Evolutionary conservation across 768 basidiomycete species (phyloP), one percentile per base, ranked within the genome.

Genomic region (Cystofilobasidium bisporidii): DNA sequence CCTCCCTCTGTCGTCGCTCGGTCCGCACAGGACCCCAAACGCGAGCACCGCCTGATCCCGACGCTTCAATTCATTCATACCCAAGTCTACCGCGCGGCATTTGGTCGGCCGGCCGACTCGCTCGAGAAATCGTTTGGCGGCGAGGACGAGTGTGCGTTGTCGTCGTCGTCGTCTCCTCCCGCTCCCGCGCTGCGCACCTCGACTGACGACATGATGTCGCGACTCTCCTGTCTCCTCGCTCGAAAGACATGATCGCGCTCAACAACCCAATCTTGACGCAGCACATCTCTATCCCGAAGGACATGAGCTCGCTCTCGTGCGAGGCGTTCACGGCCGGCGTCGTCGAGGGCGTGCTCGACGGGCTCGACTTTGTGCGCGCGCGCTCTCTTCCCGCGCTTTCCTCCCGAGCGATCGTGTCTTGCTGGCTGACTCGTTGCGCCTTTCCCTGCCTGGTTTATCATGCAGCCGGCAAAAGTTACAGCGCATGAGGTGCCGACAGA

Each of bases 251-350:
- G 96, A 88, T 99, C 71, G 88, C 94, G 69, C 88, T 97, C 81
- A 97, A 99, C 76, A 89, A 93, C 74, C 93, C 96, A 15, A 83
- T 87, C 26, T 81, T 97, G 71, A 93, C 96, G 70, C 85, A 90
- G 67, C 82, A 90, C 71, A 90, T 99, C 69, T 91, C 91, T 36
- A 88, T 98, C 18, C 96, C 96, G 26, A 85, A 85, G 72, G 96
- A 99, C 75, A 86, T 99, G 84, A 89, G 86, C 73, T 86, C 88
- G 73, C 82, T 99, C 45, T 93, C 88, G 73, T 97, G 92, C 74
- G 96, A 91, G n/a, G 97, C 96, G 3, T 88, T 94, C 75, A 91
- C 91, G 0, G 96, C 96, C 15, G 96, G 96, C 1, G 86, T 99
- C 59, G 94, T 99, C 17, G 96, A 99, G 78, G 96, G 93, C 15